Conservation (phyloP, 805 yeast species). For the Brettanomyces bruxellensis region DNA sequence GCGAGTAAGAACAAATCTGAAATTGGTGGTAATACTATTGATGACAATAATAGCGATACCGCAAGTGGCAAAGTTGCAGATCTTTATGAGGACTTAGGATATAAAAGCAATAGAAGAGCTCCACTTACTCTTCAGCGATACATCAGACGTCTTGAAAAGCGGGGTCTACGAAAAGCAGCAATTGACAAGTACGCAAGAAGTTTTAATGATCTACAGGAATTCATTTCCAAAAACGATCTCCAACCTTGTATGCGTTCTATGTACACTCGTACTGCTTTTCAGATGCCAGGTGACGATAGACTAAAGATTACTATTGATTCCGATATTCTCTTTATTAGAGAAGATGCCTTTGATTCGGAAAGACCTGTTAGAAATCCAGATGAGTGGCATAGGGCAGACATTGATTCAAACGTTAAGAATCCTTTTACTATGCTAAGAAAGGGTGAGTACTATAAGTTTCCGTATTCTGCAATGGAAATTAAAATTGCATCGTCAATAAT, state of each 20-base stretch:
- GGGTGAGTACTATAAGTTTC: slow-evolving; percentile 80
- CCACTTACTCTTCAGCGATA: slow-evolving; percentile 33
- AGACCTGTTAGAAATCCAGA: slow-evolving; percentile 86
- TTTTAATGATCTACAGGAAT: slow-evolving; percentile 51
- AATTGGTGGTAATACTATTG: slow-evolving; percentile 7
- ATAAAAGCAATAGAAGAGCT: slow-evolving; percentile 3
- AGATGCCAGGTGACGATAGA: slow-evolving; percentile 95
- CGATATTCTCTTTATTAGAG: slow-evolving; percentile 79
- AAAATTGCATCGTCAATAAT: slow-evolving; percentile 38
- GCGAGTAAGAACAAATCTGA: slow-evolving; percentile 4
- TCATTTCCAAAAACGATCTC: slow-evolving; percentile 54
- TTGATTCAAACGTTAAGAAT: slow-evolving; percentile 66
- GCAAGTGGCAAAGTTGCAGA: slow-evolving; percentile 3
- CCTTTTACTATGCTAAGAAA: slow-evolving; percentile 70
- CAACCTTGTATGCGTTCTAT: slow-evolving; percentile 84
- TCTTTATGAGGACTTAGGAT: slow-evolving; percentile 3
- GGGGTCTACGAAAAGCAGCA: slow-evolving; percentile 44
- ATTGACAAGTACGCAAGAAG: slow-evolving; percentile 44
- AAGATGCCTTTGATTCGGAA: slow-evolving; percentile 75
- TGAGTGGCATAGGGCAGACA: slow-evolving; percentile 87
- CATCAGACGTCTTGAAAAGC: slow-evolving; percentile 52
- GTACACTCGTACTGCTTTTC: slow-evolving; percentile 91
- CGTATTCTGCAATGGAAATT: slow-evolving; percentile 83
- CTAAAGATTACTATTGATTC: slow-evolving; percentile 87
- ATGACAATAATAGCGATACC: slow-evolving; percentile 29